Evolutionary conservation across 1,284 basidiomycete species (phyloP), one percentile per base, ranked within the genome.

Genomic region (Fistulinella cinereoalba): DNA sequence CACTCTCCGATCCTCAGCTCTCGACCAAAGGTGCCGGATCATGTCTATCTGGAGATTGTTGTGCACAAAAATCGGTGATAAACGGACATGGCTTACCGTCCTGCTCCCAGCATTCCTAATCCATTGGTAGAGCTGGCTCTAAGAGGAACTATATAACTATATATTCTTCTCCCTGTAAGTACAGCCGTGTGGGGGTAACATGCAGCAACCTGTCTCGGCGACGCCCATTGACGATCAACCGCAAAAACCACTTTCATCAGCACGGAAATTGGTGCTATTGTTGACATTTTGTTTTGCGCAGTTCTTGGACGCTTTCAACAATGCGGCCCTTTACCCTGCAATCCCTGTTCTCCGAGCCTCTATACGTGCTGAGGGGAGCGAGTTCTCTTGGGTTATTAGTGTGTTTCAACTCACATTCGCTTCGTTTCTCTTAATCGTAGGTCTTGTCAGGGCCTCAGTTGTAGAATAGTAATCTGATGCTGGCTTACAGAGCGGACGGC

Each of bases 361-460:
- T 21, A 39, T 49, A 55, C 84, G 83, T 37, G 78, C 92, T 56
- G 88, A 88, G 62, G 80, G 75, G 55, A 71, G 81, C 37, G 57
- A 67, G 38, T 55, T 49, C 1, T 40, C 22, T 33, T 74, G 71
- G 73, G 46, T 71, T 18, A 52, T 72, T 29, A 68, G 68, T 48
- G 71, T 64, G n/a, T 73, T 64, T 45, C 70, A 72, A 43, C 57
- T 74, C 33, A 74, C 71, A 4, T 73, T 73, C 46, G 71, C 73
- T 9, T 60, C 72, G 1, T 69, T 74, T 42, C 58, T 75, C 16
- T 60, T 74, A 36, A 58, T 69, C 5, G 71, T 73, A 50, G 29
- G 71, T 63, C n/a, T 39, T n/a, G 1, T 41, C 23, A 31, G 29
- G 5, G 43, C 50, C 64, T 53, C 55, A 60, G 22, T 47, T 47